Evolutionary conservation across 192 early-diverging fungal species (phyloP).

Genomic region (Umbelopsis ramanniana): DNA sequence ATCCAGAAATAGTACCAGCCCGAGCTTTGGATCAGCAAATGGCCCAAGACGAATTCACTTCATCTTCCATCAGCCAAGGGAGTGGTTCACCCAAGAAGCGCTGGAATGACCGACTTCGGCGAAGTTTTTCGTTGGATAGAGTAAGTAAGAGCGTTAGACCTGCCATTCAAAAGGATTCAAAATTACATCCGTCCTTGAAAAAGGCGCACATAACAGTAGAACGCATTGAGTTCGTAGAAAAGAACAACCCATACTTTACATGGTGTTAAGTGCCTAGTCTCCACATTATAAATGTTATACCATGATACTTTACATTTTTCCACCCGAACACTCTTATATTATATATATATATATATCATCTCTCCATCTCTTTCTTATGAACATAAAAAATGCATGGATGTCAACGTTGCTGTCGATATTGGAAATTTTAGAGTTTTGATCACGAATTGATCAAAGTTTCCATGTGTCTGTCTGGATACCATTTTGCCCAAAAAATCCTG

Average conservation of each 20-base stretch:
- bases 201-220: conserved; percentile 13
- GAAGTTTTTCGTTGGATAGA: conserved; percentile 1
- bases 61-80: not conserved
- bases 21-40: not conserved
- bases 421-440: too few relatives aligned
- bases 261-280: not conserved
- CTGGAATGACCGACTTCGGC: conserved; percentile 10
- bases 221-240: conserved; percentile 13
- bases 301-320: not conserved
- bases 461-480: too few relatives aligned
- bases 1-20: not conserved
- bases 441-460: too few relatives aligned
- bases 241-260: conserved; percentile 6
- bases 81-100: not conserved
- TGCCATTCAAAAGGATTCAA: not conserved
- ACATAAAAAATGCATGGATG: too few relatives aligned
- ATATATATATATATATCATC: too few relatives aligned
- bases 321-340: not conserved
- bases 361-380: too few relatives aligned
- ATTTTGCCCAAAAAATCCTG: too few relatives aligned
- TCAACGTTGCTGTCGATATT: too few relatives aligned
- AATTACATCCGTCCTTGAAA: not conserved
- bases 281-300: not conserved
- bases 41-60: not conserved
- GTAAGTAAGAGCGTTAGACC: not conserved